Conservation (phyloP, 306 rosid genomes). For the Alnus glutinosa region DNA sequence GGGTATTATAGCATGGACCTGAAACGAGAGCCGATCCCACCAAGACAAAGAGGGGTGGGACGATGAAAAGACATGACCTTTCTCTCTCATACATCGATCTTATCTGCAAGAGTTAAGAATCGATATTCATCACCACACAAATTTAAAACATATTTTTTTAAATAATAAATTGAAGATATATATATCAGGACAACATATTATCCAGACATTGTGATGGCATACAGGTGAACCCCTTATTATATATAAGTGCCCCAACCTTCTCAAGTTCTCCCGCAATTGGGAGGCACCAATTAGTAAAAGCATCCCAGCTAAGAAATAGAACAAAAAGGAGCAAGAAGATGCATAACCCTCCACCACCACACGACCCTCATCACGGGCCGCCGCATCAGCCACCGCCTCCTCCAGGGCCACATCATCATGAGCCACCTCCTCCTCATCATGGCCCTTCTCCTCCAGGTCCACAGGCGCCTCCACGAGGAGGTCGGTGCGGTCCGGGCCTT, state of each 20-base stretch:
- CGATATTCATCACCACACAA: not conserved
- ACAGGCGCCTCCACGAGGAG: not conserved
- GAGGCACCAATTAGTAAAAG: too few relatives aligned
- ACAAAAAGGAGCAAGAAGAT: not conserved
- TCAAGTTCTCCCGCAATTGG: not conserved
- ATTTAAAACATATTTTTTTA: not conserved
- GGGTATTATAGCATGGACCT: too few relatives aligned
- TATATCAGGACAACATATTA: not conserved
- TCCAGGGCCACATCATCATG: conserved; percentile 6
- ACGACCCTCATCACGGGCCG: conserved; percentile 3
- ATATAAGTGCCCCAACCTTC: not conserved
- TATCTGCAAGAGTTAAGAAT: too few relatives aligned
- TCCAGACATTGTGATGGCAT: not conserved
- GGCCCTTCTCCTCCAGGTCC: conserved; percentile 20
- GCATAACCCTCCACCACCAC: conserved; percentile 26
- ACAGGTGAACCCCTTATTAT: not conserved
- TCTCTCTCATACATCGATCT: too few relatives aligned
- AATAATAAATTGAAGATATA: not conserved
- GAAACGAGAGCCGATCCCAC: too few relatives aligned
- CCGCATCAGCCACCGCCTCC: not conserved
- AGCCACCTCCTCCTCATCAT: conserved; percentile 21
- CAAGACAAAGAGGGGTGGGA: too few relatives aligned
- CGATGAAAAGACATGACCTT: too few relatives aligned
- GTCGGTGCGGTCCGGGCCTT: not conserved
- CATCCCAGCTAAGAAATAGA: not conserved